phyloP scores from a whole-genome alignment of 805 yeast genomes.

The Myxozyma udenii region DNA sequence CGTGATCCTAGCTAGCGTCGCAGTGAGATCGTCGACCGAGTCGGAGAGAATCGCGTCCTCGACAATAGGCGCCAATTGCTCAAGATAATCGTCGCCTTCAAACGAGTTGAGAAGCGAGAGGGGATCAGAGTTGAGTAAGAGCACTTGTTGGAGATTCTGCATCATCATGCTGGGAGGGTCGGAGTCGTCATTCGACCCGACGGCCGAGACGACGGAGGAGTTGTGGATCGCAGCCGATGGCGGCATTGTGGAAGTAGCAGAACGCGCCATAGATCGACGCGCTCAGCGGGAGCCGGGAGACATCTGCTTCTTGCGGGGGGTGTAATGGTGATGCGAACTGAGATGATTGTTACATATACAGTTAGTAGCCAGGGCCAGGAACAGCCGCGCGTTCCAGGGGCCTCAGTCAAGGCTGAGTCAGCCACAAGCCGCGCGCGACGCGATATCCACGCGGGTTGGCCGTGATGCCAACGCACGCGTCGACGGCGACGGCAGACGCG shows the following conservation, averaged over 20 bases:
- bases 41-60: slow-evolving; percentile 57
- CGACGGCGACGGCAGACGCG: too few relatives aligned
- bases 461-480: too few relatives aligned
- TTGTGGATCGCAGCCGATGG: slow-evolving; percentile 3
- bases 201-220: too few relatives aligned
- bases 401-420: too few relatives aligned
- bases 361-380: too few relatives aligned
- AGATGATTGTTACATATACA: too few relatives aligned
- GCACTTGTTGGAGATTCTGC: slow-evolving; percentile 28
- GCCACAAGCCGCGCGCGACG: too few relatives aligned
- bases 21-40: slow-evolving; percentile 55
- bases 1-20: slow-evolving; percentile 55
- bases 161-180: slow-evolving; percentile 16
- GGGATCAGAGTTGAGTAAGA: slow-evolving; percentile 30
- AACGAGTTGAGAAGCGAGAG: slow-evolving; percentile 24
- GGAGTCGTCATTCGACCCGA: slow-evolving; percentile 2
- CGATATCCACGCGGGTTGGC: too few relatives aligned
- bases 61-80: slow-evolving; percentile 74
- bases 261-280: slow-evolving; percentile 2
- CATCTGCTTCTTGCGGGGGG: too few relatives aligned
- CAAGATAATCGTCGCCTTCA: slow-evolving; percentile 60
- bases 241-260: slow-evolving; percentile 3
- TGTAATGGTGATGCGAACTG: too few relatives aligned
- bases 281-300: too few relatives aligned
- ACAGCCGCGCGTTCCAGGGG: too few relatives aligned